Evolutionary conservation across 495 filamentous ascomycete genomes (phyloP).

Genomic region (Aspergillus panamensis): DNA sequence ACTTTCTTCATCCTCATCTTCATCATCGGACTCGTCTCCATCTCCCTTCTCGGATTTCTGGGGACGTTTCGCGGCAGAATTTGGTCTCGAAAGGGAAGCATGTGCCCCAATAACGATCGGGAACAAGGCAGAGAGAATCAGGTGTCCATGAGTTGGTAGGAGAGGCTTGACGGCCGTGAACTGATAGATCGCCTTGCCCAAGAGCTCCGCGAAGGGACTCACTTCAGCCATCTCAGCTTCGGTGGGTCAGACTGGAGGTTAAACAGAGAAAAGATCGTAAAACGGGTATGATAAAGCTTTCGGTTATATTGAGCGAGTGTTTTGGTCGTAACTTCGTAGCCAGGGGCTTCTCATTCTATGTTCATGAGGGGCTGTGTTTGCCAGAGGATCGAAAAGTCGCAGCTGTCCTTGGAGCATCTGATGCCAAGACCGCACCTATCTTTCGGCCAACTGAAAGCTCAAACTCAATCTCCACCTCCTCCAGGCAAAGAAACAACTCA

Average conservation of each 20-base stretch:
- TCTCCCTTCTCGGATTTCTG: conserved; percentile 58
- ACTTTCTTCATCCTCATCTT: conserved; percentile 44
- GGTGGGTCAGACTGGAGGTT: not conserved
- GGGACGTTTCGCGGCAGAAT: conserved; percentile 65
- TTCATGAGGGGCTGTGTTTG: conserved; percentile 15
- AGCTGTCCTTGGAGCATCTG: conserved; percentile 12
- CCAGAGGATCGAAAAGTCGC: not conserved
- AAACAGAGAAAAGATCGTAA: not conserved
- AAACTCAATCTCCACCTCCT: conserved; percentile 16
- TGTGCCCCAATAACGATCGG: conserved; percentile 71
- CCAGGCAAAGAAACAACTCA: conserved; percentile 1
- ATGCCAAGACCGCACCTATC: conserved; percentile 25
- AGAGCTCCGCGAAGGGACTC: conserved; percentile 44
- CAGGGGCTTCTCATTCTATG: conserved; percentile 14
- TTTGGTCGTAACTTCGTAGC: not conserved
- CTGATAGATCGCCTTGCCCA: conserved; percentile 49
- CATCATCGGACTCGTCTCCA: conserved; percentile 46
- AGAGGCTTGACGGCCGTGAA: conserved; percentile 49
- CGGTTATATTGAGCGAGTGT: not conserved
- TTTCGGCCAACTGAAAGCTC: conserved; percentile 17
- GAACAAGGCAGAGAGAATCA: conserved; percentile 64
- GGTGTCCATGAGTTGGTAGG: conserved; percentile 64
- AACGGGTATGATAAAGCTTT: not conserved
- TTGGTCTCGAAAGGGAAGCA: conserved; percentile 69
- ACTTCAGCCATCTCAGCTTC: conserved; percentile 38